A percentile compares a stretch with the other conserved stretches of the same genome.
Evolutionary conservation across 495 filamentous ascomycete species (phyloP).

Genomic region (Cladorrhinum samala): DNA sequence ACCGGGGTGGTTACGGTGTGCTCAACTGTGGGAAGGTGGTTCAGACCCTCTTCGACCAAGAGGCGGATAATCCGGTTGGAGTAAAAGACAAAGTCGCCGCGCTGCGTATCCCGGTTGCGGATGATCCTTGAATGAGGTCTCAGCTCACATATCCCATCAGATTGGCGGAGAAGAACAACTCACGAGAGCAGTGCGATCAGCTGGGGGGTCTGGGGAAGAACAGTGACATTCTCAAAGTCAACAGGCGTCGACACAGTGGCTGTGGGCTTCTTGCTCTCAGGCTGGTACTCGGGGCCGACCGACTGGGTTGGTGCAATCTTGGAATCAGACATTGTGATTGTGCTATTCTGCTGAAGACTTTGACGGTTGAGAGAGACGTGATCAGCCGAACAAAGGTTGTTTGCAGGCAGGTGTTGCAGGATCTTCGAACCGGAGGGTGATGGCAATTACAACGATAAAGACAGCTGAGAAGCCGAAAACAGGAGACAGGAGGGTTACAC

Average conservation of each 20-base stretch:
- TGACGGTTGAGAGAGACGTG: not conserved
- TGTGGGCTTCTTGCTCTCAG: slow-evolving; percentile 71
- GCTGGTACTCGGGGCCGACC: slow-evolving; percentile 73
- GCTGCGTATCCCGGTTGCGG: slow-evolving; percentile 76
- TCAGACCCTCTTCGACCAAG: slow-evolving; percentile 95
- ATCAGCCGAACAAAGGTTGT: not conserved
- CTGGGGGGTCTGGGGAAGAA: slow-evolving; percentile 89
- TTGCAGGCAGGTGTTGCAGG: not conserved
- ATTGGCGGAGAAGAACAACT: slow-evolving; percentile 39
- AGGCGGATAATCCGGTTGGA: slow-evolving; percentile 97
- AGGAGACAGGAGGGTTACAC: not conserved
- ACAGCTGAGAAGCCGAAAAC: not conserved
- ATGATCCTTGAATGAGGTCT: slow-evolving; percentile 65
- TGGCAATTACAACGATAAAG: not conserved
- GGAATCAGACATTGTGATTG: slow-evolving; percentile 16
- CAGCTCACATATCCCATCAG: not conserved
- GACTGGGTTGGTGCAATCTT: slow-evolving; percentile 55
- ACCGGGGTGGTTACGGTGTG: slow-evolving; percentile 87
- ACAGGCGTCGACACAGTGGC: slow-evolving; percentile 85
- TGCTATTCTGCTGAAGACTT: not conserved
- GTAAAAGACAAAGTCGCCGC: slow-evolving; percentile 98
- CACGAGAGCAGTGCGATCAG: slow-evolving; percentile 96
- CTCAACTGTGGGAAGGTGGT: slow-evolving; percentile 87
- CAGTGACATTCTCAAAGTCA: slow-evolving; percentile 79
- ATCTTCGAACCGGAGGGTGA: not conserved